A percentile compares a stretch with the other conserved stretches of the same genome.
Evolutionary conservation across 768 basidiomycete species (phyloP).

Genomic region (Mycena metata): DNA sequence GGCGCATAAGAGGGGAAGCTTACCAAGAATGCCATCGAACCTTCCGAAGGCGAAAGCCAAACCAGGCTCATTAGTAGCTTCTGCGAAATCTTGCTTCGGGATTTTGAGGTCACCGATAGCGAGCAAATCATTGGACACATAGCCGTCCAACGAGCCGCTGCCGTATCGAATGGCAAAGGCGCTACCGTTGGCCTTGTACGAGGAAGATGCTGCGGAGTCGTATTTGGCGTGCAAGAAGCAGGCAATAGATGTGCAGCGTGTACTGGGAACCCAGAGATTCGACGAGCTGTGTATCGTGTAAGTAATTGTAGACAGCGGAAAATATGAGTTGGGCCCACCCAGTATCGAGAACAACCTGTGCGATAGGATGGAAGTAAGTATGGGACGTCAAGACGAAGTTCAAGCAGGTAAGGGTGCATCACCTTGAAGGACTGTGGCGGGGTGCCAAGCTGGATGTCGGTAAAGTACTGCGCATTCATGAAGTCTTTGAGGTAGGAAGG

Average conservation of each 20-base stretch:
- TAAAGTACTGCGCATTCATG: slow-evolving; percentile 97
- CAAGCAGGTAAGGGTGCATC: slow-evolving; percentile 7
- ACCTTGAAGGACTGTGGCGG: slow-evolving; percentile 83
- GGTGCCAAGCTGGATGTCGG: slow-evolving; percentile 87
- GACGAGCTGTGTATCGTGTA: slow-evolving; percentile 68
- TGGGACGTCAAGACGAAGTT: not conserved
- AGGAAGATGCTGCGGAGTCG: slow-evolving; percentile 80
- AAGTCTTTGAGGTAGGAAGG: slow-evolving; percentile 73
- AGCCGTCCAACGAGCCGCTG: slow-evolving; percentile 96
- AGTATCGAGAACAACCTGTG: slow-evolving; percentile 93
- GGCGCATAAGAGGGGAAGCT: slow-evolving; percentile 4
- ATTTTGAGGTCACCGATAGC: slow-evolving; percentile 87
- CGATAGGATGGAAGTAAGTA: slow-evolving; percentile 61
- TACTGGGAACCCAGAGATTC: slow-evolving; percentile 95
- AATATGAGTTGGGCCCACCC: slow-evolving; percentile 59
- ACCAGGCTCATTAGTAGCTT: slow-evolving; percentile 96
- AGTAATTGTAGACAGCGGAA: slow-evolving; percentile 17
- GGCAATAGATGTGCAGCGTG: slow-evolving; percentile 85
- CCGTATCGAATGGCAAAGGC: slow-evolving; percentile 94
- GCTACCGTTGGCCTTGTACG: slow-evolving; percentile 92
- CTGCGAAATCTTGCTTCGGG: slow-evolving; percentile 88
- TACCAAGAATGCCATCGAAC: slow-evolving; percentile 56
- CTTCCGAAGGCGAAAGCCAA: slow-evolving; percentile 97
- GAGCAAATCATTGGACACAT: slow-evolving; percentile 87
- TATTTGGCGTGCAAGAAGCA: slow-evolving; percentile 97